These are phyloP conservation scores for Plasmodium gaboni DNA, from an alignment of 169 alveolate species.

Conservation along the genomic window DNA sequence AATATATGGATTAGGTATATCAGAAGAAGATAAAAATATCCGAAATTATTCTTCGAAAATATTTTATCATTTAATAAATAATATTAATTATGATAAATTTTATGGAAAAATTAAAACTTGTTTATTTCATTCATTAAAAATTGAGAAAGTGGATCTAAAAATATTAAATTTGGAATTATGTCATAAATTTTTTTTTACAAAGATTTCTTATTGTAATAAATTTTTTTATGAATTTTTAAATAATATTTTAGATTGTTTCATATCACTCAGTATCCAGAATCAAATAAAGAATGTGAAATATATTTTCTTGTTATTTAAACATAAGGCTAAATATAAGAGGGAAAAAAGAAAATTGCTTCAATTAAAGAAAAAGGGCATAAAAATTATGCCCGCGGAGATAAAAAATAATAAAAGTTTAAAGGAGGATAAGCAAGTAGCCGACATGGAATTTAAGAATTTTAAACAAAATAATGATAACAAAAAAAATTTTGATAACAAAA, in stretches of 20 bases:
- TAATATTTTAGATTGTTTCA: slow-evolving; percentile 40
- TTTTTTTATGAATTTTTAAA: slow-evolving; percentile 62
- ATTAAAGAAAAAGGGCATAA: neutral
- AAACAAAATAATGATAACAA: neutral
- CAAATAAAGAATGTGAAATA: slow-evolving; percentile 34
- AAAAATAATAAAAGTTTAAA: neutral
- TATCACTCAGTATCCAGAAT: slow-evolving; percentile 27
- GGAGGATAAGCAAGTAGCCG: neutral
- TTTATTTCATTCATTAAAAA: slow-evolving; percentile 59
- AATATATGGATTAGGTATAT: slow-evolving; percentile 56
- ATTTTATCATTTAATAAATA: slow-evolving; percentile 61
- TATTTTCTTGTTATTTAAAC: slow-evolving; percentile 47
- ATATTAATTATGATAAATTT: slow-evolving; percentile 31
- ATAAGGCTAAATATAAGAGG: slow-evolving; percentile 26
- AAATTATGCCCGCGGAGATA: neutral
- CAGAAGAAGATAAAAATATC: slow-evolving; percentile 59
- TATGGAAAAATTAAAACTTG: slow-evolving; percentile 62
- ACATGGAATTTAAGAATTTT: neutral
- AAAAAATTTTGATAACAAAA: neutral
- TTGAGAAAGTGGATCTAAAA: slow-evolving; percentile 15
- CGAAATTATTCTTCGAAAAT: slow-evolving; percentile 67
- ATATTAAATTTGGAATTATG: slow-evolving; percentile 54
- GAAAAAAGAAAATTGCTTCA: neutral
- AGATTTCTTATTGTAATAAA: slow-evolving; percentile 48
- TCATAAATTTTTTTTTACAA: slow-evolving; percentile 40